Percentiles rank a stretch among this genome's conserved stretches.
Conservation (phyloP, 129 eudicot species). For the Scalesia atractyloides region DNA sequence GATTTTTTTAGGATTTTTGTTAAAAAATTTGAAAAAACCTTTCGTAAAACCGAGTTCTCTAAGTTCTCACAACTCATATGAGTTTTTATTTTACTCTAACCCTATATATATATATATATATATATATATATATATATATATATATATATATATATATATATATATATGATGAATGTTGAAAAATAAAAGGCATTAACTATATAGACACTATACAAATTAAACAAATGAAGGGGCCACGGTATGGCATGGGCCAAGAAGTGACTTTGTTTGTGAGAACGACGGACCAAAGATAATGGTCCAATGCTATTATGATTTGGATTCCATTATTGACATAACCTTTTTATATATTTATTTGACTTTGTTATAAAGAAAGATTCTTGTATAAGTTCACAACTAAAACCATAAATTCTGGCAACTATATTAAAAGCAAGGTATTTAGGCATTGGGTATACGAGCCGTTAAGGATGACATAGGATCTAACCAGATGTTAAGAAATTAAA, state of each 20-base stretch:
- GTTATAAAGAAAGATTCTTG: not conserved
- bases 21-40: no score
- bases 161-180: not conserved
- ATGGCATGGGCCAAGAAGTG: conserved; percentile 16
- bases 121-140: no score
- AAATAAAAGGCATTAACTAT: not conserved
- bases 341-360: not conserved
- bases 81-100: no score
- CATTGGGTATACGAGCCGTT: no score
- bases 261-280: conserved; percentile 14
- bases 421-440: not conserved
- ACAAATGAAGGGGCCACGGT: conserved; percentile 17
- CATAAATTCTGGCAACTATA: not conserved
- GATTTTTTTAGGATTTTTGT: no score
- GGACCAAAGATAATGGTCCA: conserved; percentile 24
- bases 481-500: no score
- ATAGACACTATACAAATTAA: conserved; percentile 1
- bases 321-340: conserved; percentile 27
- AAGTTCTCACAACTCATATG: no score
- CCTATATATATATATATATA: no score
- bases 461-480: no score
- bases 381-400: not conserved
- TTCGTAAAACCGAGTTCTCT: no score
- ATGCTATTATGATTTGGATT: conserved; percentile 31
- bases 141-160: no score